phyloP scores from a whole-genome alignment of 257 asterid species.

The Apocynum venetum region DNA sequence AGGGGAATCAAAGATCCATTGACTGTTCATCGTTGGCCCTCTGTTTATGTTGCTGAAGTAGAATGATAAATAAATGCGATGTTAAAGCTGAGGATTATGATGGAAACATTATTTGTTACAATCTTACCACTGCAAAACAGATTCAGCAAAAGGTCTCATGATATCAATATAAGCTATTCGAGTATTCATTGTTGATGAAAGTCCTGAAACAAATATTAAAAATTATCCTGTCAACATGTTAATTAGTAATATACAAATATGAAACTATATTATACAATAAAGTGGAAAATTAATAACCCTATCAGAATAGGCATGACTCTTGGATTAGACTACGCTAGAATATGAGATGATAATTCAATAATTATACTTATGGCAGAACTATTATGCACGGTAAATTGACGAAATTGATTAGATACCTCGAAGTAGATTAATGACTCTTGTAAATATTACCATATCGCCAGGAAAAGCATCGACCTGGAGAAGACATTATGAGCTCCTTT shows the following conservation, averaged over 20 bases:
- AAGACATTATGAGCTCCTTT: slow-evolving; percentile 19
- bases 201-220: slow-evolving; percentile 49
- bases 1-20: slow-evolving; percentile 78
- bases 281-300: not conserved
- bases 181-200: slow-evolving; percentile 82
- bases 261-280: not conserved
- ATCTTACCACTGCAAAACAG: slow-evolving; percentile 72
- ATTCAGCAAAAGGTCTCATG: slow-evolving; percentile 99
- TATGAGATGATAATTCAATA: not conserved
- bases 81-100: slow-evolving; percentile 13
- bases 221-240: not conserved
- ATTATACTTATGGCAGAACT: not conserved
- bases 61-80: slow-evolving; percentile 26
- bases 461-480: slow-evolving; percentile 97
- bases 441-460: slow-evolving; percentile 90
- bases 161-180: slow-evolving; percentile 76
- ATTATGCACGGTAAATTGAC: not conserved
- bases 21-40: slow-evolving; percentile 61
- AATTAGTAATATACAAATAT: not conserved
- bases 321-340: not conserved
- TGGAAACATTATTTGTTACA: slow-evolving; percentile 16
- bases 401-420: slow-evolving; percentile 55
- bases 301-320: not conserved
- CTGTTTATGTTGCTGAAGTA: slow-evolving; percentile 61
- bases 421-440: slow-evolving; percentile 90